Evolutionary conservation across 73 alveolate species (phyloP), one percentile per base, ranked within the genome.

Genomic region (Stentor coeruleus): DNA sequence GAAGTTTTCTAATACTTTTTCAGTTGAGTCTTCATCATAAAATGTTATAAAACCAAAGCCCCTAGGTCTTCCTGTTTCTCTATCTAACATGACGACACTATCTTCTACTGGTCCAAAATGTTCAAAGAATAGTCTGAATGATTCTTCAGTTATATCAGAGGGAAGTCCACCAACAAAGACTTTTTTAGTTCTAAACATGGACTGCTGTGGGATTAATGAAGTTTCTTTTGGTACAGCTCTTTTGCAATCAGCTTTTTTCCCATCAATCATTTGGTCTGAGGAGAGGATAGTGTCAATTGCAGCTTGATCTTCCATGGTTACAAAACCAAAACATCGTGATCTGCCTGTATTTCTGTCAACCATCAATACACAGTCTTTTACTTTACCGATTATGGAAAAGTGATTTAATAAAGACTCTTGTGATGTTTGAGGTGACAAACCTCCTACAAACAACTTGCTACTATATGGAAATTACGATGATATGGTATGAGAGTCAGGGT

Each of bases 151-250:
- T 33, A 90, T 82, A 55, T 79, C 84, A 75, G 83, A 93, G 3
- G 92, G 96, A 3, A 90, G 84, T 14, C 96, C 96, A 2, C 96
- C 96, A 38, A 90, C 93, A 79, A 90, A 90, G 15, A 90, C 81
- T 55, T 90, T 87, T 49, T 87, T 35, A 14, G 76, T 59, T 30
- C 85, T 76, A n/a, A n/a, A n/a, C n/a, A n/a, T n/a, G n/a, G n/a
- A n/a, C n/a, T n/a, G n/a, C n/a, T n/a, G n/a, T n/a, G n/a, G n/a
- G n/a, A n/a, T n/a, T n/a, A n/a, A n/a, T n/a, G n/a, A n/a, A n/a
- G n/a, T n/a, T n/a, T 77, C 90, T 59, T 87, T 87, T 20, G 93
- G 93, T 3, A 84, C 85, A 0, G 93, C 90, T 3, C 15, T 75
- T 49, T 87, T 87, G 59, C 90, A 84, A 28, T 87, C 93, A 20